Conservation (phyloP, 192 early-diverging fungal genomes). For the Entomortierella beljakovae region DNA sequence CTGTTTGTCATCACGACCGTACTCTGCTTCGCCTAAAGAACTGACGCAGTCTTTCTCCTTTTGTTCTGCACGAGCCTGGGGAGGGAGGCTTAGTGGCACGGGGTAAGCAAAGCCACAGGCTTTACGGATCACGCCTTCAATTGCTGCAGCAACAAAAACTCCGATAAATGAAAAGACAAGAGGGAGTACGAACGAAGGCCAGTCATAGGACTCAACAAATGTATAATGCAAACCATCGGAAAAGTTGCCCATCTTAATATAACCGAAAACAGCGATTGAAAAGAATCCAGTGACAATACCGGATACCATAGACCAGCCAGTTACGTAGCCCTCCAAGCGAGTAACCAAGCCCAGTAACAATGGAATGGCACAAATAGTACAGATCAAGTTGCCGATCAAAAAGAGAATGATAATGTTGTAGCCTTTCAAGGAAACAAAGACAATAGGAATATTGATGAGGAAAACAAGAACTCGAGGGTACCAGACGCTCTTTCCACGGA, state of each 20-base stretch:
- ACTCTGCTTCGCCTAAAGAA: slow-evolving; percentile 23
- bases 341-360: slow-evolving; percentile 63
- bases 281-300: slow-evolving; percentile 49
- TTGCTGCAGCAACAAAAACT: slow-evolving; percentile 22
- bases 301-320: slow-evolving; percentile 43
- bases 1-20: neutral
- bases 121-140: slow-evolving; percentile 45
- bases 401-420: slow-evolving; percentile 71
- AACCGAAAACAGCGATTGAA: slow-evolving; percentile 51
- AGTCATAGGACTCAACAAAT: slow-evolving; percentile 52
- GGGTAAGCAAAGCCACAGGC: slow-evolving; percentile 39
- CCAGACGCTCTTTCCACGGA: slow-evolving; percentile 55
- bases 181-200: slow-evolving; percentile 51
- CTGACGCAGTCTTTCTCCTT: slow-evolving; percentile 9
- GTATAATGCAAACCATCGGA: slow-evolving; percentile 43
- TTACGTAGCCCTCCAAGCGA: slow-evolving; percentile 55
- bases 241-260: slow-evolving; percentile 39
- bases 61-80: slow-evolving; percentile 3
- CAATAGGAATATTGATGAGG: slow-evolving; percentile 52
- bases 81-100: slow-evolving; percentile 19
- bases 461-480: slow-evolving; percentile 53
- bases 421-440: slow-evolving; percentile 66
- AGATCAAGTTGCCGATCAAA: slow-evolving; percentile 71
- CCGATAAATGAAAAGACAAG: slow-evolving; percentile 47
- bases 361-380: slow-evolving; percentile 66